Percentiles rank a stretch among this genome's conserved stretches.
phyloP scores from a whole-genome alignment of 768 basidiomycete species.

The Omphalotus guepiniiformis region DNA sequence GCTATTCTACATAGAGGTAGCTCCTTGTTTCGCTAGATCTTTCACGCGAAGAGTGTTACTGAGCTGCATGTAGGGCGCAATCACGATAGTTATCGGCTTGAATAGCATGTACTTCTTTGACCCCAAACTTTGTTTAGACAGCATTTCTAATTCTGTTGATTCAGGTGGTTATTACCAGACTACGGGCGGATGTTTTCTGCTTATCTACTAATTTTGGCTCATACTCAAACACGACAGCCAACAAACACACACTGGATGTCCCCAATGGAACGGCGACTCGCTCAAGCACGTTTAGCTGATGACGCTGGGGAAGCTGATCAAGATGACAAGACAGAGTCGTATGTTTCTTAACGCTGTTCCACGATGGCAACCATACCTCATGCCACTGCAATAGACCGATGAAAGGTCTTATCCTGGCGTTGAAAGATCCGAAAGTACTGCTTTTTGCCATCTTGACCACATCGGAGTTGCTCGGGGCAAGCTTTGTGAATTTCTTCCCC shows the following conservation, averaged over 20 bases:
- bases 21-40: constrained; percentile 1
- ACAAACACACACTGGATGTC: constrained; percentile 59
- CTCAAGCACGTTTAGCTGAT: constrained; percentile 61
- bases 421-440: constrained; percentile 49
- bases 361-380: not conserved
- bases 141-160: not conserved
- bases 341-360: constrained; percentile 21
- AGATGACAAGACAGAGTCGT: constrained; percentile 57
- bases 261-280: constrained; percentile 45
- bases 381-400: constrained; percentile 32
- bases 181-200: constrained; percentile 32
- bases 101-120: constrained; percentile 42
- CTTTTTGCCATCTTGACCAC: constrained; percentile 50
- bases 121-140: not conserved
- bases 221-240: constrained; percentile 38
- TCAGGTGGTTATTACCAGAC: constrained; percentile 55
- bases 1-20: constrained; percentile 72
- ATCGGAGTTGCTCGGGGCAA: constrained; percentile 47
- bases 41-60: not conserved
- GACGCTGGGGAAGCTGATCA: constrained; percentile 64
- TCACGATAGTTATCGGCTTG: constrained; percentile 58
- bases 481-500: constrained; percentile 58
- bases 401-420: constrained; percentile 48
- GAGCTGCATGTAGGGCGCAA: no score
- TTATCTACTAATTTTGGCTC: no score